Evolutionary conservation across 2,329 filamentous ascomycete genomes (phyloP).

Genomic region (Cercospora brassicicola): DNA sequence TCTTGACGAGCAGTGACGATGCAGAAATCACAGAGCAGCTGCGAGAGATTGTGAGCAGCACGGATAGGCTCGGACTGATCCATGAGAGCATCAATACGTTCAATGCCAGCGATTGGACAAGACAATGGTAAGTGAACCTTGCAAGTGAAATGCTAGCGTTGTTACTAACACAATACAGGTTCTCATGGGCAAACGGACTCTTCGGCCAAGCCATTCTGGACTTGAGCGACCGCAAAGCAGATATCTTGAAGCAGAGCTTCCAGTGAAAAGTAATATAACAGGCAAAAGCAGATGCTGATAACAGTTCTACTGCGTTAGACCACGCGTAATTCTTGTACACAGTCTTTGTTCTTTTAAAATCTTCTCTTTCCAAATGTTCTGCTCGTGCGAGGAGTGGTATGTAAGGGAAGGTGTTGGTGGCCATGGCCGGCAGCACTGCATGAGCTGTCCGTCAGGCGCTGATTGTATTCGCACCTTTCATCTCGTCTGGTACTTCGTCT

Average conservation of each 20-base stretch:
- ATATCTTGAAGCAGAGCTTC: conserved; percentile 46
- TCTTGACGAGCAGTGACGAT: conserved; percentile 52
- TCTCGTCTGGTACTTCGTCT: too few relatives aligned
- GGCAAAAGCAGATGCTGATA: neutral
- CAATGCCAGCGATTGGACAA: conserved; percentile 49
- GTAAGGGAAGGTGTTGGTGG: too few relatives aligned
- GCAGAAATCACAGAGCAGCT: conserved; percentile 49
- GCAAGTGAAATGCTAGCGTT: neutral
- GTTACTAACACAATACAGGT: conserved; percentile 36
- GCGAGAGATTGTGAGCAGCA: conserved; percentile 49
- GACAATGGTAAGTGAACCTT: conserved; percentile 46
- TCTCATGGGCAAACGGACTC: conserved; percentile 49
- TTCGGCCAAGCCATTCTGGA: conserved; percentile 30
- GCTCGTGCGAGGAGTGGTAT: neutral
- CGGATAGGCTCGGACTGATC: conserved; percentile 51
- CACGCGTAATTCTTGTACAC: neutral
- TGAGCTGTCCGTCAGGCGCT: too few relatives aligned
- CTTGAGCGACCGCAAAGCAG: conserved; percentile 26
- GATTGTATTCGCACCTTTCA: too few relatives aligned
- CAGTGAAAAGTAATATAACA: conserved; percentile 31
- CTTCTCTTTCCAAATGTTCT: neutral
- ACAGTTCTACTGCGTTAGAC: neutral
- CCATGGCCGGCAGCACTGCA: too few relatives aligned
- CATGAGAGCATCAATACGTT: conserved; percentile 56
- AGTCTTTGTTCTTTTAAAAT: neutral